Base-by-base conservation (phyloP, 768 basidiomycete genomes). In the Pisolithus tinctorius region DNA sequence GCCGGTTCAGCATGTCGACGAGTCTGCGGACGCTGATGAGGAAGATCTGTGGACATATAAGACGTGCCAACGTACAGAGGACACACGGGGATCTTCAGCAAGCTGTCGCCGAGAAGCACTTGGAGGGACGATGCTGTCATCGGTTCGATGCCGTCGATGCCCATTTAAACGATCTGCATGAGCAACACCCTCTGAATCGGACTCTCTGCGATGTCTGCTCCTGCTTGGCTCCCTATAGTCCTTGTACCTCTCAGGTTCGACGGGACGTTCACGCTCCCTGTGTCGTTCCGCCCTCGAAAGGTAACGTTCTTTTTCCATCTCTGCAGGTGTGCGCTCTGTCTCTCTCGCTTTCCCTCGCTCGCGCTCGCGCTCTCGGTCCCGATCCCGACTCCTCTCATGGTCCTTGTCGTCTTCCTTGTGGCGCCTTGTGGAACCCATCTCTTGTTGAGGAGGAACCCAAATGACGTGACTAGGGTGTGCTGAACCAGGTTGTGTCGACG, bases 101-200 rank as follows among this genome's bases (percentile, higher is more conserved):
- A 13, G 20, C 4, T 37, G 45, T 47, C 45, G 45, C 34, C 34
- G 31, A 17, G 31, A 20, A 8, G 27, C 30, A 34, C 23, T 43
- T 14, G 45, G 51, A 51, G 62, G 54, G 30, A 59, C 20, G 7
- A 57, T 62, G 36, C 61, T 67, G 46, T 72, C 74, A 31, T 74
- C 73, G 13, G 67, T 63, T 40, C 68, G 67, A 52, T 69, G 58
- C 27, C 69, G 70, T 52, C 64, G 70, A 52, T 71, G 67, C 38
- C 60, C 48, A 13, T 14, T 58, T 45, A 34, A 29, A 46, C 57
- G 40, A 48, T 67, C 66, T 23, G n/a, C 25, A 39, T 68, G 56
- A 44, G 59, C 25, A 13, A 51, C 45, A 1, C 49, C 60, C 37
- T 68, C 67, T 9, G 66, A 50, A 42, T 67, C 66, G 26, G 58